Base-by-base conservation (phyloP, 768 basidiomycete genomes). In the Kondoa malvinella region DNA sequence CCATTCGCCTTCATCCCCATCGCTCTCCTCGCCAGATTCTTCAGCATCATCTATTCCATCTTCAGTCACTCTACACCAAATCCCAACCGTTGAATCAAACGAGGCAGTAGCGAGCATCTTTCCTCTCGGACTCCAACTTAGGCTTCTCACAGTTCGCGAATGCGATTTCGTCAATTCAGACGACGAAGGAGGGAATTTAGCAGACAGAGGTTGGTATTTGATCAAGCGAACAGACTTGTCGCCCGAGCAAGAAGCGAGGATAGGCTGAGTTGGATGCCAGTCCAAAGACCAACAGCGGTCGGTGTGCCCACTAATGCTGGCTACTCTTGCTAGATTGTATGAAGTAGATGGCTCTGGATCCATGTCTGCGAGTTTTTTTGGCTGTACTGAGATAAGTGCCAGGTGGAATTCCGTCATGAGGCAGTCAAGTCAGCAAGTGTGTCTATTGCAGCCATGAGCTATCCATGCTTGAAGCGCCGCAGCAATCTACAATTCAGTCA, bases 71-170 rank as follows among this genome's bases (percentile, higher is more conserved):
- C 84, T 83, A 73, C 89, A 89, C 91, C 92, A 97, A 40, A 97
- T 81, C 1, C 87, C 88, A 34, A 97, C 86, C 68, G 87, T 89
- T 0, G 89, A 83, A 75, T 99, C 95, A 73, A 99, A 99, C 2
- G 89, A 92, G 0, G 86, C 95, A 0, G 91, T 90, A 0, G 90
- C 92, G 21, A 99, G 81, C 1, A 86, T 86, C 59, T 81, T 80
- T 0, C 94, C 94, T 4, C 87, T 86, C 0, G 92, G 92, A 2
- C 89, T 80, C 89, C 92, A 99, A 1, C 89, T 86, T 32, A 96
- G 72, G 15, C 85, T 81, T 26, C 95, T 83, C 8, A 99, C 88
- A 0, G 94, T 89, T 72, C 92, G 88, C 4, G 82, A 81, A 75
- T 99, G 95, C 4, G 85, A 88, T 0, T 91, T 92, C 0, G 82